phyloP scores from a whole-genome alignment of 441 rosid species.

The Breynia disticha region DNA sequence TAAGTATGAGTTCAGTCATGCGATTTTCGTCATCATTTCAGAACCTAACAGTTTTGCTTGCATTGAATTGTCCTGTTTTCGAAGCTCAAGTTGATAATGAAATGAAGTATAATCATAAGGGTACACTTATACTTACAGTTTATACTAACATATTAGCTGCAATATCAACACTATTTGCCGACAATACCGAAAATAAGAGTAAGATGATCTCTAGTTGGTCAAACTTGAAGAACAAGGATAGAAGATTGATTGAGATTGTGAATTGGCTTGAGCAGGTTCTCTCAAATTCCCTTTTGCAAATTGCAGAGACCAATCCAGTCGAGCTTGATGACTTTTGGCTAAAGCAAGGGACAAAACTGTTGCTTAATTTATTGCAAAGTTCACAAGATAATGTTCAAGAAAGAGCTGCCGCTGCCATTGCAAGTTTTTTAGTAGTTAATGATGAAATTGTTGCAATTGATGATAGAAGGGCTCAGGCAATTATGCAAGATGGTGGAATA shows the following conservation, averaged over 20 bases:
- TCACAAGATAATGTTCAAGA: slow-evolving; percentile 31
- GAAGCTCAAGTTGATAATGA: slow-evolving; percentile 25
- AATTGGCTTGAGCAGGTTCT: slow-evolving; percentile 33
- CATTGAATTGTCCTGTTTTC: slow-evolving; percentile 33
- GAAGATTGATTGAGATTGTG: slow-evolving; percentile 17
- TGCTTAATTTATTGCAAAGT: slow-evolving; percentile 30
- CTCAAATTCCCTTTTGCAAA: slow-evolving; percentile 27
- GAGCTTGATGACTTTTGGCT: slow-evolving; percentile 27
- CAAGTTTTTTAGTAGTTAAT: slow-evolving; percentile 33
- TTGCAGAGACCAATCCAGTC: slow-evolving; percentile 26
- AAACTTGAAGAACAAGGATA: slow-evolving; percentile 16
- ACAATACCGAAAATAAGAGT: slow-evolving; percentile 12
- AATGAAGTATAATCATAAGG: slow-evolving; percentile 15
- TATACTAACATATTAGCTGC: slow-evolving; percentile 20
- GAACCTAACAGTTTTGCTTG: slow-evolving; percentile 31
- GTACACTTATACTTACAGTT: slow-evolving; percentile 22
- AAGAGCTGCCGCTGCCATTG: slow-evolving; percentile 33
- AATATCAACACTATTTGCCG: slow-evolving; percentile 23
- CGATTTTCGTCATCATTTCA: slow-evolving; percentile 23
- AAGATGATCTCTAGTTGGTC: slow-evolving; percentile 20
- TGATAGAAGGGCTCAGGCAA: slow-evolving; percentile 27
- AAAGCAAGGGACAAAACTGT: slow-evolving; percentile 27
- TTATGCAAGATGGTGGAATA: slow-evolving; percentile 26
- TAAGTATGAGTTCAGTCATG: slow-evolving; percentile 22
- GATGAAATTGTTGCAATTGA: slow-evolving; percentile 31